Evolutionary conservation across 2,329 filamentous ascomycete species (phyloP), one percentile per base, ranked within the genome.

Genomic region (Scedosporium boydii): DNA sequence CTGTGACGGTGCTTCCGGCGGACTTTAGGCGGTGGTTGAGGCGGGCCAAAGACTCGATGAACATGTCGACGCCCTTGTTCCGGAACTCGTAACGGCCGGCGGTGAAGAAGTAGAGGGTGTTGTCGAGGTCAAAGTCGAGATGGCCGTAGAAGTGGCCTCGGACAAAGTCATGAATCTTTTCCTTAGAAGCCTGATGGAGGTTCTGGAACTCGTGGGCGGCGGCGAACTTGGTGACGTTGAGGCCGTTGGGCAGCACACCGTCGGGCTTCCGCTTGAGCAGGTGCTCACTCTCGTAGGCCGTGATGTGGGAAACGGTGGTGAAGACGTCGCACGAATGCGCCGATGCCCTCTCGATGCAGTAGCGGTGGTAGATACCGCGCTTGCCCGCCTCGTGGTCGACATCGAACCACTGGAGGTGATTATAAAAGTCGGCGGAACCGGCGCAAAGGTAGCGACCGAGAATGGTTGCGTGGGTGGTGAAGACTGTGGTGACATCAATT

Each of bases 21-120:
- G 78, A 77, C 83, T 98, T 98, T 71, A 99, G 85, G 46, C 89
- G 86, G 79, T 98, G 93, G 77, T 99, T 99, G 70, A 99, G 79
- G 51, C 95, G 90, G 34, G 95, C 95, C 66, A 99, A 80, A 3
- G 93, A 95, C 77, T 99, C 95, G 68, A 99, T 96, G 76, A 98
- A 99, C 95, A 99, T 99, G 76, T 99, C 95, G 9, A 97, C 93
- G 71, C 95, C 95, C 78, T 99, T 99, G 73, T 99, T 99, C 67
- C 95, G 83, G 82, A 93, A 99, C 76, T 99, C 95, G 72, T 99
- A 99, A 66, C 95, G 89, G 64, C 95, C 95, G 6, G 95, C 90
- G 3, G 93, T 99, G 80, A 99, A 99, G 77, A 98, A 89, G 78
- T 97, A 99, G 44, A 99, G 84, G 0, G 95, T 99, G 76, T 98